Conservation (phyloP, 176 grass and related monocot species). For the Phoenix roebelenii region DNA sequence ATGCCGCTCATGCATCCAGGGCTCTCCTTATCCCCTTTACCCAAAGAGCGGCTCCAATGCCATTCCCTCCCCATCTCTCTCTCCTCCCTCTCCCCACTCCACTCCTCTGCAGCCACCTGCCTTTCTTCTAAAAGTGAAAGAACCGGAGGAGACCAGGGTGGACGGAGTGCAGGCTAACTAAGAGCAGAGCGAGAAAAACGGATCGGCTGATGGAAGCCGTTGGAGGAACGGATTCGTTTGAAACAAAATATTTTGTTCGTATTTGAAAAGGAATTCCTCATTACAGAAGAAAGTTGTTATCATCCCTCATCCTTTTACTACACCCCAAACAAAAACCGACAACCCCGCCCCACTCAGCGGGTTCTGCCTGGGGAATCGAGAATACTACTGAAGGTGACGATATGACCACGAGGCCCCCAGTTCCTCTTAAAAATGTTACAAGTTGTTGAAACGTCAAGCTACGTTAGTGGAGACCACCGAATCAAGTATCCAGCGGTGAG, state of each 20-base stretch:
- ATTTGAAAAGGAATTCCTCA: conserved; percentile 14
- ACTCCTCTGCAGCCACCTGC: too few relatives aligned
- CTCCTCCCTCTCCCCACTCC: not conserved
- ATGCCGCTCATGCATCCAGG: conserved; percentile 85
- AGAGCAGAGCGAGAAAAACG: conserved; percentile 24
- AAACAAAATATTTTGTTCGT: conserved; percentile 2
- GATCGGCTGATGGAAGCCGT: conserved; percentile 20
- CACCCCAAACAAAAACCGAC: too few relatives aligned
- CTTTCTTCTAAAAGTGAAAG: not conserved
- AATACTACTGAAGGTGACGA: too few relatives aligned
- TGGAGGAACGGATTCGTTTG: not conserved
- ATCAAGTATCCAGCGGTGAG: too few relatives aligned
- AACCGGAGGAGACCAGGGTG: conserved; percentile 6
- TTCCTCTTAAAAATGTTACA: too few relatives aligned
- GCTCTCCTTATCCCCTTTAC: conserved; percentile 9
- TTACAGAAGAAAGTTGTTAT: conserved; percentile 46
- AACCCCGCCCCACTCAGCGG: too few relatives aligned
- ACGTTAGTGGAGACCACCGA: too few relatives aligned
- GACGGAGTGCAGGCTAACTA: conserved; percentile 15
- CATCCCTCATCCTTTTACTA: not conserved
- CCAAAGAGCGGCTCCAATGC: conserved; percentile 32
- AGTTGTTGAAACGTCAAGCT: too few relatives aligned
- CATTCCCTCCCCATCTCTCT: conserved; percentile 35
- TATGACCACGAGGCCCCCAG: too few relatives aligned
- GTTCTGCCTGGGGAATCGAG: too few relatives aligned